Base-by-base conservation (phyloP, 2,329 filamentous ascomycete genomes). In the Colletotrichum chlorophyti region DNA sequence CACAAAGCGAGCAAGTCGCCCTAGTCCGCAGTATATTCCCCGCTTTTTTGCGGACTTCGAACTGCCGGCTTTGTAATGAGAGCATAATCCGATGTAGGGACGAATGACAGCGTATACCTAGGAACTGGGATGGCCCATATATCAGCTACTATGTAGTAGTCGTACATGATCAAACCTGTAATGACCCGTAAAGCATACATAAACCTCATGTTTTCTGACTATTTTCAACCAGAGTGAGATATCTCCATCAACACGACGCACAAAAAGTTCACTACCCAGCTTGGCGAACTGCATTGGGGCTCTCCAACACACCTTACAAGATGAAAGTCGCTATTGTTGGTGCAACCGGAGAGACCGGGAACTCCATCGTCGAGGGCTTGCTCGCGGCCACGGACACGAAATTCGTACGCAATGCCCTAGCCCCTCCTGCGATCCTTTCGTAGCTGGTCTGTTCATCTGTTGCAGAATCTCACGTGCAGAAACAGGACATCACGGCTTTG, bases 401-500 rank as follows among this genome's bases (percentile, higher is more conserved):
- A 17, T 74, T 68, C 46, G 71, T 73, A 34, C 14, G 67, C 61
- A 3, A 11, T 41, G 21, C 37, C 3, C 17, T 21, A 12, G 6
- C 9, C 5, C 17, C n/a, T 10, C 9, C 14, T 8, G 3, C 19
- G 2, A 4, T 37, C 21, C 5, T n/a, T 9, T n/a, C 0, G 11
- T 10, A 6, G 26, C n/a, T n/a, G 21, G 14, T 10, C 15, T 5
- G 8, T 42, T 11, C 4, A 7, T 42, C 5, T 17, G 27, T 7
- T 10, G 6, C 23, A 7, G 14, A 9, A 5, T 10, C 8, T 40
- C 4, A 29, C 8, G 7, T 19, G 9, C 5, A 26, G 11, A 4
- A 3, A 10, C 15, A 82, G 82, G 74, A 82, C 12, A 72, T 84
- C 6, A 74, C 73, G n/a, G 76, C 75, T 17, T 70, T 85, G 11